Evolutionary conservation across 2,329 filamentous ascomycete genomes (phyloP).

Genomic region (Xylogone sp.): DNA sequence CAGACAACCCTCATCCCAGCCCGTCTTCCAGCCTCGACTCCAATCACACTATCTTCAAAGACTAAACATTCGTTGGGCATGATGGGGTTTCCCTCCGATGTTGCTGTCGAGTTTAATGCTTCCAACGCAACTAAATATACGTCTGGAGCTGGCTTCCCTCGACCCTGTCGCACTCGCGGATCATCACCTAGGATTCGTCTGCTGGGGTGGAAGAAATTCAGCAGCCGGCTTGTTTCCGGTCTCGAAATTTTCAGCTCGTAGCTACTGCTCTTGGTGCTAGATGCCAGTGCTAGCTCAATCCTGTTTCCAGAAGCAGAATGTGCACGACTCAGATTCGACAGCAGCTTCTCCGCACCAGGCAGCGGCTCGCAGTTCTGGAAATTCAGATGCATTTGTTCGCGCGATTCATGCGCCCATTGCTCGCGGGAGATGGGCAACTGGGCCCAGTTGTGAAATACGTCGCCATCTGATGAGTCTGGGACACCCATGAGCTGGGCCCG

Average conservation of each 20-base stretch:
- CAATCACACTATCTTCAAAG: conserved; percentile 88
- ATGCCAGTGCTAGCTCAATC: conserved; percentile 73
- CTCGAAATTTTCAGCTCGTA: conserved; percentile 34
- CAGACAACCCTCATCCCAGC: conserved; percentile 94
- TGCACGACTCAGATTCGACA: conserved; percentile 48
- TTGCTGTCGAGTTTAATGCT: conserved; percentile 72
- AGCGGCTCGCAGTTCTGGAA: conserved; percentile 73
- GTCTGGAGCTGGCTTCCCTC: conserved; percentile 87
- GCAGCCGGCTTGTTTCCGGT: conserved; percentile 44
- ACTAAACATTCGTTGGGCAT: conserved; percentile 82
- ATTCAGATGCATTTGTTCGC: conserved; percentile 61
- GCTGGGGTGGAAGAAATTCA: conserved; percentile 59
- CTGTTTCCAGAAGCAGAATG: conserved; percentile 28
- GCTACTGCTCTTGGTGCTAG: conserved; percentile 54
- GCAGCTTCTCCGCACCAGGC: conserved; percentile 68
- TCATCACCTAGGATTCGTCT: conserved; percentile 82
- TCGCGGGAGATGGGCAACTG: conserved; percentile 70
- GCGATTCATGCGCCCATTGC: conserved; percentile 58
- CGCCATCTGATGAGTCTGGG: conserved; percentile 35
- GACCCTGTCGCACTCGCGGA: conserved; percentile 64
- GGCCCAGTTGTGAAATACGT: conserved; percentile 76
- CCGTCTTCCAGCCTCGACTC: conserved; percentile 80
- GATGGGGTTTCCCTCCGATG: conserved; percentile 58
- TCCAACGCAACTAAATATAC: conserved; percentile 86
- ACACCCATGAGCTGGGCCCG: conserved; percentile 68